Evolutionary conservation across 352 stramenopile genomes (phyloP), one percentile per base, ranked within the genome.

Genomic region (Phytophthora sojae): DNA sequence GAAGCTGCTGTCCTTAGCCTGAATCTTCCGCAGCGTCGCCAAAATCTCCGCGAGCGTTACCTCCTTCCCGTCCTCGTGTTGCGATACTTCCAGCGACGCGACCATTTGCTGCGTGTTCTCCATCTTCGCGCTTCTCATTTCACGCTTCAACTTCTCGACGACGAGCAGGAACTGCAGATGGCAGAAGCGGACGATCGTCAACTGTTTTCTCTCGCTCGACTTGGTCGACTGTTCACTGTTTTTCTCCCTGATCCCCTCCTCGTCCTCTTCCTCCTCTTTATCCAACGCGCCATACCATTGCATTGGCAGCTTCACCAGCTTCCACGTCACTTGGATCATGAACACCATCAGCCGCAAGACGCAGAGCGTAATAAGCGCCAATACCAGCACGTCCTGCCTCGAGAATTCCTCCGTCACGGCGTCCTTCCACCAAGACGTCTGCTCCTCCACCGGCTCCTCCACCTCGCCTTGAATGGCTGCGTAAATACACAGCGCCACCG

Each of bases 71-170:
- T 79, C 65, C 14, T 64, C 25, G 3, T 73, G 61, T 4, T 53
- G 58, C 25, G 57, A 51, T 4, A 79, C 50, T 15, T 35, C 45
- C 12, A 85, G 45, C 12, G 72, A 75, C 32, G 73, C 77, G 25
- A 88, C 62, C 59, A 79, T 73, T 61, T 80, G 59, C 53, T 84
- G 77, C n/a, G 57, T 79, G 39, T 69, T 42, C 17, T 77, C 62
- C 21, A 15, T 69, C n/a, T 54, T 59, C 12, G 50, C 55, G 9
- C 73, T 61, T 45, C 64, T 64, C 47, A 83, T 79, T 61, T 88
- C 80, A 30, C 70, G 73, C 61, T 85, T 79, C 37, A 88, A 67
- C 47, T 86, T 86, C 37, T 86, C 73, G 6, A 81, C 70, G 15
- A 86, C 66, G 8, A 77, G 65, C 14, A 85, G 64, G 12, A 86